phyloP scores from a whole-genome alignment of 805 yeast species.

The Kluyveromyces wickerhamii region DNA sequence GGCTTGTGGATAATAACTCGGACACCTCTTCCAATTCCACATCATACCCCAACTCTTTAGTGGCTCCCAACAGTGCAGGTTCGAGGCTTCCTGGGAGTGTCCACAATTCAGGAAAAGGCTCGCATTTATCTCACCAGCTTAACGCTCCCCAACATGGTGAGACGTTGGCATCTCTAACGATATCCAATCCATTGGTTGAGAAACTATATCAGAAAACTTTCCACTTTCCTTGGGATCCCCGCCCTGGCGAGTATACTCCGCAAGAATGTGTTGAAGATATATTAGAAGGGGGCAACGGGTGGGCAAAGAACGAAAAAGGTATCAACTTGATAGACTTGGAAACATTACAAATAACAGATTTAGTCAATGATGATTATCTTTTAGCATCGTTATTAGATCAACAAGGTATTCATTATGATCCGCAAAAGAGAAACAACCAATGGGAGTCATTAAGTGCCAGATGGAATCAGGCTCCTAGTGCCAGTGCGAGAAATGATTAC shows the following conservation, averaged over 20 bases:
- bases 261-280: conserved; percentile 69
- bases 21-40: conserved; percentile 2
- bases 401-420: conserved; percentile 8
- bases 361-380: conserved; percentile 18
- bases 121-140: background rate
- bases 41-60: background rate
- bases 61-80: background rate
- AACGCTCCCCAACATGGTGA: background rate
- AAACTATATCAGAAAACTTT: conserved; percentile 45
- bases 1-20: background rate
- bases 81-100: background rate
- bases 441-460: conserved; percentile 1
- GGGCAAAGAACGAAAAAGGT: conserved; percentile 39
- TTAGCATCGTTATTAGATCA: conserved; percentile 6
- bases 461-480: background rate
- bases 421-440: background rate
- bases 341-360: conserved; percentile 22
- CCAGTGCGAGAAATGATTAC: background rate
- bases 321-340: conserved; percentile 27
- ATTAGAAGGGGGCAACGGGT: conserved; percentile 62
- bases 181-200: conserved; percentile 43
- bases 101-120: conserved; percentile 1
- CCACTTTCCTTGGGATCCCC: conserved; percentile 53
- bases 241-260: conserved; percentile 54
- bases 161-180: conserved; percentile 13